Evolutionary conservation across 1,284 basidiomycete species (phyloP).

Genomic region (Anthracocystis walkeri): DNA sequence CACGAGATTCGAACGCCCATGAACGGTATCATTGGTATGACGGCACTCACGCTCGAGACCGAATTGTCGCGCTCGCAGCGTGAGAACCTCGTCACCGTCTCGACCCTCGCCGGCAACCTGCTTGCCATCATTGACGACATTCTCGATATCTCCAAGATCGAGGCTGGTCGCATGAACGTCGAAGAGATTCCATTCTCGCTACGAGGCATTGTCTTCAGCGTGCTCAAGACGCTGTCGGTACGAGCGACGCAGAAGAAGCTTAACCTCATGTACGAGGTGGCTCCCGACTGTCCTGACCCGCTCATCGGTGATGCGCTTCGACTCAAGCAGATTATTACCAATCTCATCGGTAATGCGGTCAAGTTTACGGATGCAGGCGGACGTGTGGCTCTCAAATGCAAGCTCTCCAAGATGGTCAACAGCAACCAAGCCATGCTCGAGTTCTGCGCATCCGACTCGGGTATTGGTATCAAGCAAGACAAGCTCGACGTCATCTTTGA

Average conservation of each 20-base stretch:
- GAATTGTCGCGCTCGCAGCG: conserved; percentile 88
- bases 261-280: conserved; percentile 95
- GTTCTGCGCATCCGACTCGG: conserved; percentile 97
- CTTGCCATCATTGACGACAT: conserved; percentile 84
- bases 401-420: conserved; percentile 77
- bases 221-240: conserved; percentile 97
- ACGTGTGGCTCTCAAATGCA: conserved; percentile 88
- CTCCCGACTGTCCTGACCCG: conserved; percentile 94
- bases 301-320: conserved; percentile 96
- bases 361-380: conserved; percentile 87
- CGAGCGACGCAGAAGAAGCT: conserved; percentile 97
- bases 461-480: conserved; percentile 98
- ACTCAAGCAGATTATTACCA: conserved; percentile 70
- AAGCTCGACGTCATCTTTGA: conserved; percentile 99
- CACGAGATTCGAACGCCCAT: conserved; percentile 70
- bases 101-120: conserved; percentile 90
- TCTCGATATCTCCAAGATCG: conserved; percentile 72
- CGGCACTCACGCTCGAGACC: conserved; percentile 93
- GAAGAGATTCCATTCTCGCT: conserved; percentile 98
- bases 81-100: conserved; percentile 95
- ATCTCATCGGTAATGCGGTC: conserved; percentile 65
- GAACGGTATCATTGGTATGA: conserved; percentile 95
- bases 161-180: conserved; percentile 99
- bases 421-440: conserved; percentile 86
- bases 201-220: conserved; percentile 94